Percentiles rank a stretch among this genome's conserved stretches.
Evolutionary conservation across 2,329 filamentous ascomycete species (phyloP).

Genomic region (Trichoderma harzianum): DNA sequence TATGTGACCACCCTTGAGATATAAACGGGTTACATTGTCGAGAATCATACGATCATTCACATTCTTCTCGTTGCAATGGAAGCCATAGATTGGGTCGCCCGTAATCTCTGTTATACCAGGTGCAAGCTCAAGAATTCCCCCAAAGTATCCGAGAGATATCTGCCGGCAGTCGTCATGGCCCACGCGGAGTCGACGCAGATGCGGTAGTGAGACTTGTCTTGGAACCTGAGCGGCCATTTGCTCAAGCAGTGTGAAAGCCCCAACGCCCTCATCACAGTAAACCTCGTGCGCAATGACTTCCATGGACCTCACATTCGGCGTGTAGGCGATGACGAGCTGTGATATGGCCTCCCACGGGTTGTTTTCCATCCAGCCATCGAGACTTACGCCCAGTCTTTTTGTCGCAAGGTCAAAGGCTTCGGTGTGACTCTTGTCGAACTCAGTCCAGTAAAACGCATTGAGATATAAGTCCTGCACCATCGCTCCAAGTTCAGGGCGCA

Average conservation of each 20-base stretch:
- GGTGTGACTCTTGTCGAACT: background rate
- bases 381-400: background rate
- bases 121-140: background rate
- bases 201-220: background rate
- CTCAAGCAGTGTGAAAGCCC: background rate
- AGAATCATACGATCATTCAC: background rate
- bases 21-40: background rate
- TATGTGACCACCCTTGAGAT: background rate
- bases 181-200: background rate
- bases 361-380: background rate
- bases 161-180: background rate
- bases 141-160: slow-evolving; percentile 3
- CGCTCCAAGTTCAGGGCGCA: background rate
- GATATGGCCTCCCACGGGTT: background rate
- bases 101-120: background rate
- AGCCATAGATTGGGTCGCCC: background rate
- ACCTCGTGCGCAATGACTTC: background rate
- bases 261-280: background rate
- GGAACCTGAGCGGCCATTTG: background rate
- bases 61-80: background rate
- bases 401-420: background rate
- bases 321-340: background rate
- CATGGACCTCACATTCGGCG: background rate
- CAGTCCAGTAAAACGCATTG: background rate
- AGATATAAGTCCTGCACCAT: background rate